phyloP scores from a whole-genome alignment of 2,329 filamentous ascomycete species.

The Orbilia blumenaviensis region DNA sequence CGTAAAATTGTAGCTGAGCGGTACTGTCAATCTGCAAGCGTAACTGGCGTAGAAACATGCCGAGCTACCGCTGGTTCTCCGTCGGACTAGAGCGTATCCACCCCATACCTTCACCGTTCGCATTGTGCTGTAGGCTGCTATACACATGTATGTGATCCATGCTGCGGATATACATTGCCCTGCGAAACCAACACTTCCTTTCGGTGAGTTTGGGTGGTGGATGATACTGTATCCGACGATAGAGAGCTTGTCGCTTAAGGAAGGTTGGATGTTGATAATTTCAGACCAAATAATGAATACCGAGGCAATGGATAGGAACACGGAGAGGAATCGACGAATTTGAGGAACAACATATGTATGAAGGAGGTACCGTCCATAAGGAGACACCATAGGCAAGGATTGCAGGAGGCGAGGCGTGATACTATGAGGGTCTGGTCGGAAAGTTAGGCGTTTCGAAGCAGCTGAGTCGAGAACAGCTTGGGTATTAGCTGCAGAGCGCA shows the following conservation, averaged over 20 bases:
- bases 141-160: slow-evolving; percentile 97
- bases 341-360: slow-evolving; percentile 78
- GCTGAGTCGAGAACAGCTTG: slow-evolving; percentile 86
- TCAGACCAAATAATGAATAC: slow-evolving; percentile 91
- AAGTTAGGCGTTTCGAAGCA: slow-evolving; percentile 80
- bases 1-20: slow-evolving; percentile 94
- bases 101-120: slow-evolving; percentile 98
- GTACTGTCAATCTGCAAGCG: slow-evolving; percentile 90
- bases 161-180: slow-evolving; percentile 83
- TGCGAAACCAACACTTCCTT: slow-evolving; percentile 81
- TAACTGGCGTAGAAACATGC: slow-evolving; percentile 96
- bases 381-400: slow-evolving; percentile 73
- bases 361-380: slow-evolving; percentile 81
- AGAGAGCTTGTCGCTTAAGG: slow-evolving; percentile 72
- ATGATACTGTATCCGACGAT: slow-evolving; percentile 73
- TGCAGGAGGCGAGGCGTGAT: slow-evolving; percentile 64
- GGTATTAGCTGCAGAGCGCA: slow-evolving; percentile 76
- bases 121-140: slow-evolving; percentile 84
- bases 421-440: slow-evolving; percentile 47
- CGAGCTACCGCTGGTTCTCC: slow-evolving; percentile 90
- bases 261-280: slow-evolving; percentile 80
- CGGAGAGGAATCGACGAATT: slow-evolving; percentile 71
- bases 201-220: slow-evolving; percentile 76
- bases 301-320: slow-evolving; percentile 77
- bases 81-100: slow-evolving; percentile 84